Evolutionary conservation across 2,329 filamentous ascomycete species (phyloP), one percentile per base, ranked within the genome.

Genomic region (Aaosphaeria pasadenensis): DNA sequence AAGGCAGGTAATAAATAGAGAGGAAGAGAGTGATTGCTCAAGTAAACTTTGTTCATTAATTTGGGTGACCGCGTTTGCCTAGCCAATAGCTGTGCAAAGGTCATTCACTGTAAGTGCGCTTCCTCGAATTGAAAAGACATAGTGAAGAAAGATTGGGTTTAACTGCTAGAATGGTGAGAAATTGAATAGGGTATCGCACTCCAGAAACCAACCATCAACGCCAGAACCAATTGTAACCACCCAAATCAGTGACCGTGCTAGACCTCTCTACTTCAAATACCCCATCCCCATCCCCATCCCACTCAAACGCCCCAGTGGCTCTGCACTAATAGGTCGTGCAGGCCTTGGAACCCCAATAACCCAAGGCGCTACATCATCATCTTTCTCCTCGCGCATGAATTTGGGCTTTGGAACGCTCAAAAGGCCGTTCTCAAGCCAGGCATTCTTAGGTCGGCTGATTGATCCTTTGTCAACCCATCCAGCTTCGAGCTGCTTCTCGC

Each of bases 261-360:
- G 9, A 36, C n/a, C 7, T 9, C 33, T 36, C 33, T 40, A 59
- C 44, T 52, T 56, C 49, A 55, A 46, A 47, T 56, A 58, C 11
- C 60, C 58, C 52, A 60, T 55, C 11, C 58, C 58, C 46, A 56
- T 41, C 24, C 57, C 58, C 57, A 63, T 61, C 36, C 57, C 60
- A 56, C 57, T 61, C 47, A 62, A 46, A 39, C 60, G 47, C 11
- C 57, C 58, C 39, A 62, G 44, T 11, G 60, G 56, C 54, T 61
- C 58, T 47, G 57, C 60, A 52, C 56, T 58, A 4, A 11, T 39
- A 39, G 58, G 58, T 38, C 58, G 49, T 30, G 41, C 44, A 6
- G 58, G 60, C 11, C 47, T 52, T 13, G 55, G 56, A n/a, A n/a
- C 50, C 43, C 54, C 50, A 13, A 58, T 55, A 40, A 48, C 43